Evolutionary conservation across 495 filamentous ascomycete species (phyloP).

Genomic region (Penicillium samsonianum): DNA sequence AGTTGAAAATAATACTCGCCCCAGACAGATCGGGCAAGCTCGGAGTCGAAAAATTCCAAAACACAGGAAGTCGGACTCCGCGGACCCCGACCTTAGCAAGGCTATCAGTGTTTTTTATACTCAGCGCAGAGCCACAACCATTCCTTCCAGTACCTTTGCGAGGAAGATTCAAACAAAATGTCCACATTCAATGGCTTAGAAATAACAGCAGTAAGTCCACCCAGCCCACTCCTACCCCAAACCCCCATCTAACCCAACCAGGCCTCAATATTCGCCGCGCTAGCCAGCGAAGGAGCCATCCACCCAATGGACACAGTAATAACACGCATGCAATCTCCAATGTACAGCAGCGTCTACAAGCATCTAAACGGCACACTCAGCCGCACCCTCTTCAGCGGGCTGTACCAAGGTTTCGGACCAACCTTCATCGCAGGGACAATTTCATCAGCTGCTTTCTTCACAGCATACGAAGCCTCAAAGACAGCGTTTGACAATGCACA

Average conservation of each 20-base stretch:
- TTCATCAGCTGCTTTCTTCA: slow-evolving; percentile 3
- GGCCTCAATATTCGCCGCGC: slow-evolving; percentile 14
- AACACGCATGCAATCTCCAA: slow-evolving; percentile 16
- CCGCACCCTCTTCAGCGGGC: slow-evolving; percentile 8
- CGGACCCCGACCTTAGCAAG: background rate
- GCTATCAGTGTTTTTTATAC: background rate
- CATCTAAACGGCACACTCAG: slow-evolving; percentile 10
- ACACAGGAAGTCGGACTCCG: background rate
- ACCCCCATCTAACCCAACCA: background rate
- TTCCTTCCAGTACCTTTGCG: background rate
- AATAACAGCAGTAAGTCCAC: background rate
- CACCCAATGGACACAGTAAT: slow-evolving; percentile 19
- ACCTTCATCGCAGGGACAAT: slow-evolving; percentile 6
- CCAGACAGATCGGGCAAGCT: background rate
- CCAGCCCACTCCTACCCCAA: background rate
- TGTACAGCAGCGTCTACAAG: slow-evolving; percentile 12
- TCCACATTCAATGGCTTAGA: slow-evolving; percentile 1
- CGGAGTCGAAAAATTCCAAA: too few relatives aligned
- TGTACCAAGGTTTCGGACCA: slow-evolving; percentile 19
- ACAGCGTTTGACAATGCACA: slow-evolving; percentile 8
- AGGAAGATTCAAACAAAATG: background rate
- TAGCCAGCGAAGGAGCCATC: slow-evolving; percentile 14
- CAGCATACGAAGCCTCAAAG: slow-evolving; percentile 17
- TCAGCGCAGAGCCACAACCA: background rate
- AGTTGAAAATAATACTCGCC: background rate